A percentile compares a stretch with the other conserved stretches of the same genome.
Conservation (phyloP, 345 rosid genomes). For the Populus deltoides region DNA sequence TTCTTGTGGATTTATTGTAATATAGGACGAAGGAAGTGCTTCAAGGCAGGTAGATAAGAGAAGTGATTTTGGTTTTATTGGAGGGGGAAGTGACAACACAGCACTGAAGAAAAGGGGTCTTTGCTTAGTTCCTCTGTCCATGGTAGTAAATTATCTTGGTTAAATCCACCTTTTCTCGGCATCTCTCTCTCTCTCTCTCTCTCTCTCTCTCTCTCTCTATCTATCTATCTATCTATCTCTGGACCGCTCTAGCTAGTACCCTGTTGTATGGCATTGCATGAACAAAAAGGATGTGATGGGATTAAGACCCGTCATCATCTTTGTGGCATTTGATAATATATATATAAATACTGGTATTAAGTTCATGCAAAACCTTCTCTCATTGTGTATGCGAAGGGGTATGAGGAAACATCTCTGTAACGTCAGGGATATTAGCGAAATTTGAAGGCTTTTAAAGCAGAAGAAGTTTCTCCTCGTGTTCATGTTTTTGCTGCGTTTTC, state of each 20-base stretch:
- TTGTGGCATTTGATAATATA: not conserved
- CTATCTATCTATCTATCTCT: no score
- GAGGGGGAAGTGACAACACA: conserved; percentile 29
- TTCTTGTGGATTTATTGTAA: not conserved
- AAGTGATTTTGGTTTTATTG: conserved; percentile 21
- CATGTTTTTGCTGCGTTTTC: no score
- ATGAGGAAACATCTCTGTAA: not conserved
- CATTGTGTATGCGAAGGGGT: not conserved
- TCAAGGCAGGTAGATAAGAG: conserved; percentile 11
- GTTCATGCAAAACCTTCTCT: not conserved
- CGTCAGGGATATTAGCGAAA: no score
- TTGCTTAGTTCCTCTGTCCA: conserved; percentile 61
- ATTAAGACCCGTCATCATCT: not conserved
- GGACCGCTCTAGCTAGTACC: not conserved
- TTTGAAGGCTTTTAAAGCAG: no score
- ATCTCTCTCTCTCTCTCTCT: not conserved
- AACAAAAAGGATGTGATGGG: not conserved
- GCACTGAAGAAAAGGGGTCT: conserved; percentile 65
- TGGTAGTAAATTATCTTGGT: conserved; percentile 43
- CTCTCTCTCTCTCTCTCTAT: not conserved
- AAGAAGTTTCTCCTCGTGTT: no score
- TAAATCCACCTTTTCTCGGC: conserved; percentile 18
- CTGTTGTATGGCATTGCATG: not conserved
- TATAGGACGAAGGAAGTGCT: conserved; percentile 31
- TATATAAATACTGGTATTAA: not conserved